phyloP scores from a whole-genome alignment of 2,329 filamentous ascomycete species.

The Cercospora citrullina region DNA sequence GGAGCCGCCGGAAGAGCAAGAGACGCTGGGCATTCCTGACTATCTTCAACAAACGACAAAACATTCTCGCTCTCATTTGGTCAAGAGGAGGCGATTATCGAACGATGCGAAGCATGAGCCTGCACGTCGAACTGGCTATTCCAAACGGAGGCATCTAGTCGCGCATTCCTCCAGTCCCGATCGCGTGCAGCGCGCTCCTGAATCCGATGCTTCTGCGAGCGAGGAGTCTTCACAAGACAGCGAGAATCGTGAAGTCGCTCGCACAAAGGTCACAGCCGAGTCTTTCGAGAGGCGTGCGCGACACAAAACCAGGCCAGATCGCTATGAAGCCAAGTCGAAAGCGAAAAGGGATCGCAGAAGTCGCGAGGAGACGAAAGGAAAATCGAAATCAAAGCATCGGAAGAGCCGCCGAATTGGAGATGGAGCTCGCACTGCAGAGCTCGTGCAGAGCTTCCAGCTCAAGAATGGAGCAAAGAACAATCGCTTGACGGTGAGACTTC shows the following conservation, averaged over 20 bases:
- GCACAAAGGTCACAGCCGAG: conserved; percentile 14
- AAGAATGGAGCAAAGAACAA: conserved; percentile 46
- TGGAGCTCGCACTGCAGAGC: conserved; percentile 40
- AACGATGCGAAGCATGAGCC: conserved; percentile 34
- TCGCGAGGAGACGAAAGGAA: conserved; percentile 15
- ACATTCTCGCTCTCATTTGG: conserved; percentile 22
- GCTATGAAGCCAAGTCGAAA: conserved; percentile 45
- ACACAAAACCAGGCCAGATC: conserved; percentile 50
- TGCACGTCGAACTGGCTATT: neutral
- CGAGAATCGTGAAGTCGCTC: conserved; percentile 4
- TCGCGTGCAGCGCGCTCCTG: conserved; percentile 8
- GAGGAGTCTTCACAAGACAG: conserved; percentile 5
- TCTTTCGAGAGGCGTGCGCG: conserved; percentile 48
- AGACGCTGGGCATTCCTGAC: conserved; percentile 29
- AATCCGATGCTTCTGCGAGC: conserved; percentile 7
- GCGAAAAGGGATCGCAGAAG: conserved; percentile 36
- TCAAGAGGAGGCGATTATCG: conserved; percentile 38
- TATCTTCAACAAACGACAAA: conserved; percentile 21
- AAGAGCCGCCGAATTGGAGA: conserved; percentile 42
- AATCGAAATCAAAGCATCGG: conserved; percentile 32
- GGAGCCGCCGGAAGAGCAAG: conserved; percentile 34
- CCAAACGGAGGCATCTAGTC: neutral
- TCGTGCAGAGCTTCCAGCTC: conserved; percentile 48
- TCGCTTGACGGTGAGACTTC: conserved; percentile 48
- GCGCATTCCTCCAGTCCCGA: conserved; percentile 20